Conservation (phyloP, 2,329 filamentous ascomycete species). For the Sphaerulina vaccinii region DNA sequence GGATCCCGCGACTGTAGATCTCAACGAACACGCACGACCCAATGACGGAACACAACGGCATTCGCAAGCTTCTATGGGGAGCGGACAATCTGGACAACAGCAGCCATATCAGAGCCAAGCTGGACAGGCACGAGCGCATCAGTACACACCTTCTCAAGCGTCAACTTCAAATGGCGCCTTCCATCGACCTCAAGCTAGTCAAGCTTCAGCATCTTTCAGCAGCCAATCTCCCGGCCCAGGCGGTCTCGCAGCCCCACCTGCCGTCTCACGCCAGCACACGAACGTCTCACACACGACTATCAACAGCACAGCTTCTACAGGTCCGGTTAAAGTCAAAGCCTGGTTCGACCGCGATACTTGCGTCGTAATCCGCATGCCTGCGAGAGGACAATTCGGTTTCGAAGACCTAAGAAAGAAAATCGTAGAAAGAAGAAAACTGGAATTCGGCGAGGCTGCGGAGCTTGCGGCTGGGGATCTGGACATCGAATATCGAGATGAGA, state of each 20-base stretch:
- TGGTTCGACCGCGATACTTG: conserved; percentile 84
- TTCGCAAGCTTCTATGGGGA: conserved; percentile 35
- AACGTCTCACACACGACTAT: conserved; percentile 19
- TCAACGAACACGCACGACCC: conserved; percentile 67
- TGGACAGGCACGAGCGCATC: conserved; percentile 27
- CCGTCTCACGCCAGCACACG: conserved; percentile 8
- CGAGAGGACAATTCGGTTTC: conserved; percentile 66
- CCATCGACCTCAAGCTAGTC: conserved; percentile 7
- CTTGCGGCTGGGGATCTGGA: conserved; percentile 57
- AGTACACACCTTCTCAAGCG: conserved; percentile 29
- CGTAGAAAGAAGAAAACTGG: conserved; percentile 75
- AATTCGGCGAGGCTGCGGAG: conserved; percentile 35
- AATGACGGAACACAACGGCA: conserved; percentile 61
- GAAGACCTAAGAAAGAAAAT: conserved; percentile 80
- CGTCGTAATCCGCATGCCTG: conserved; percentile 84
- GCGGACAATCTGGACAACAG: conserved; percentile 24
- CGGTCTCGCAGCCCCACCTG: conserved; percentile 1
- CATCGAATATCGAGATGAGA: conserved; percentile 84
- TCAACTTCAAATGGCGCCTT: conserved; percentile 7
- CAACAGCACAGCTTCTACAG: conserved; percentile 26
- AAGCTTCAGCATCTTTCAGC: conserved; percentile 7
- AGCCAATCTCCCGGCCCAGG: neutral
- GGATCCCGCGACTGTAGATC: conserved; percentile 62
- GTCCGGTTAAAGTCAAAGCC: conserved; percentile 81
- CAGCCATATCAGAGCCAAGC: conserved; percentile 25